Percentiles rank a stretch among this genome's conserved stretches.
Conservation (phyloP, 2,329 filamentous ascomycete species). For the Ceratocystis cubensis region DNA sequence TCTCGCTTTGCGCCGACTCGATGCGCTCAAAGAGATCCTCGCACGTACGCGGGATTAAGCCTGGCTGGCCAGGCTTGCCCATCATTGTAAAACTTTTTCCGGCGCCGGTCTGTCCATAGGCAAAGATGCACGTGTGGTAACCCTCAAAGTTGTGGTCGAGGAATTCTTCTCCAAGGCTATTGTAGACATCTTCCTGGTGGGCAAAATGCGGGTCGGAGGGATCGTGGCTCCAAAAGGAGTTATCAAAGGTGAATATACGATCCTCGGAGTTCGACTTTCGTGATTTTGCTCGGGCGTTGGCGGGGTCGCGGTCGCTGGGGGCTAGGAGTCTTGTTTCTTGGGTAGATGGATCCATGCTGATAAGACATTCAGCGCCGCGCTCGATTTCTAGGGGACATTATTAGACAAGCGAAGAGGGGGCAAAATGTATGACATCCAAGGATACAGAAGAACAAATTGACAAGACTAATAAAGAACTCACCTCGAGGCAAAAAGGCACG, state of each 20-base stretch:
- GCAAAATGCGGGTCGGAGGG: slow-evolving; percentile 72
- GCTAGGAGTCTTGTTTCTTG: slow-evolving; percentile 72
- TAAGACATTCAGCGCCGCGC: slow-evolving; percentile 68
- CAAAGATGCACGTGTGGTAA: slow-evolving; percentile 98
- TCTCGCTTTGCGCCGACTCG: slow-evolving; percentile 60
- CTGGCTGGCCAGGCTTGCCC: slow-evolving; percentile 73
- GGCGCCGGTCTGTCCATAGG: slow-evolving; percentile 93
- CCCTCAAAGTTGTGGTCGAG: slow-evolving; percentile 98
- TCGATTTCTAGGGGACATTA: slow-evolving; percentile 54
- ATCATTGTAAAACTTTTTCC: slow-evolving; percentile 99
- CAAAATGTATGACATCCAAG: background rate
- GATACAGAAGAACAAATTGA: background rate
- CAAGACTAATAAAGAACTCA: slow-evolving; percentile 29
- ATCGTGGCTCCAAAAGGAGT: slow-evolving; percentile 94
- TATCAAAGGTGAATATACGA: slow-evolving; percentile 90
- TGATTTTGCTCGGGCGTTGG: slow-evolving; percentile 47
- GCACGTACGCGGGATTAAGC: slow-evolving; percentile 88
- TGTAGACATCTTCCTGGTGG: slow-evolving; percentile 85
- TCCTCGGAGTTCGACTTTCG: slow-evolving; percentile 64
- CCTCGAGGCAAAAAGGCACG: slow-evolving; percentile 68
- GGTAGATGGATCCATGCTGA: slow-evolving; percentile 78
- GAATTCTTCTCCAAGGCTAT: slow-evolving; percentile 87
- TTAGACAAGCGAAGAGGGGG: background rate
- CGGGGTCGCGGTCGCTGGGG: slow-evolving; percentile 44
- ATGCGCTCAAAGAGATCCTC: slow-evolving; percentile 93